These are phyloP conservation scores for Xerophyta viscosa DNA, from an alignment of 106 monocot genomes.

Conservation along the genomic window DNA sequence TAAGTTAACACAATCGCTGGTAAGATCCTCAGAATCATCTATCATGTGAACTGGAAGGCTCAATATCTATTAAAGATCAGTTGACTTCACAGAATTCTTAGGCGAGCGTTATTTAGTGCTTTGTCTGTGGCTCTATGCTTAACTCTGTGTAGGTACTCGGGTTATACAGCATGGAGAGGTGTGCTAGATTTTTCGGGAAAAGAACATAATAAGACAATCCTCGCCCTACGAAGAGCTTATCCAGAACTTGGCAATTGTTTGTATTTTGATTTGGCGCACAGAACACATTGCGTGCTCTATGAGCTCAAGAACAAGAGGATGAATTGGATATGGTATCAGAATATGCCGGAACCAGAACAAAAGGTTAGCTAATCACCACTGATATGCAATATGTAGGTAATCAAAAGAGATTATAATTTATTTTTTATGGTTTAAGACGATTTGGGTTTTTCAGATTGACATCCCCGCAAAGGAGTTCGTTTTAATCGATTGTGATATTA, in stretches of 20 bases:
- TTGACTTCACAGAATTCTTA: too few species aligned
- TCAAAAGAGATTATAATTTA: too few species aligned
- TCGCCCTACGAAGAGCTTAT: slow-evolving; percentile 39
- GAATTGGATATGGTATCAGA: slow-evolving; percentile 90
- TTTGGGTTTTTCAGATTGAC: too few species aligned
- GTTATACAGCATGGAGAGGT: slow-evolving; percentile 89
- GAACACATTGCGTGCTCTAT: slow-evolving; percentile 69
- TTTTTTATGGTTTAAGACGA: too few species aligned
- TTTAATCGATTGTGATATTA: too few species aligned
- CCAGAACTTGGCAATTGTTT: slow-evolving; percentile 68
- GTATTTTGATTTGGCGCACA: slow-evolving; percentile 65
- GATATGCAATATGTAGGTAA: too few species aligned
- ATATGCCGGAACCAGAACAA: slow-evolving; percentile 51
- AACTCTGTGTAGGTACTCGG: slow-evolving; percentile 60
- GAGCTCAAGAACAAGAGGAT: slow-evolving; percentile 59
- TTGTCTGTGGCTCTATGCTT: background rate
- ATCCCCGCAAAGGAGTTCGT: too few species aligned
- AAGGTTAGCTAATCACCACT: too few species aligned
- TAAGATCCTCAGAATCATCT: too few species aligned
- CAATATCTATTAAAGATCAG: too few species aligned
- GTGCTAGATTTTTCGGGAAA: slow-evolving; percentile 55
- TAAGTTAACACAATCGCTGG: too few species aligned
- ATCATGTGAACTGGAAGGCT: too few species aligned
- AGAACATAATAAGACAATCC: slow-evolving; percentile 31
- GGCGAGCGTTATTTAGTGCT: background rate